Evolutionary conservation across 2,329 filamentous ascomycete genomes (phyloP), one percentile per base, ranked within the genome.

Genomic region (Metarhizium humberi): DNA sequence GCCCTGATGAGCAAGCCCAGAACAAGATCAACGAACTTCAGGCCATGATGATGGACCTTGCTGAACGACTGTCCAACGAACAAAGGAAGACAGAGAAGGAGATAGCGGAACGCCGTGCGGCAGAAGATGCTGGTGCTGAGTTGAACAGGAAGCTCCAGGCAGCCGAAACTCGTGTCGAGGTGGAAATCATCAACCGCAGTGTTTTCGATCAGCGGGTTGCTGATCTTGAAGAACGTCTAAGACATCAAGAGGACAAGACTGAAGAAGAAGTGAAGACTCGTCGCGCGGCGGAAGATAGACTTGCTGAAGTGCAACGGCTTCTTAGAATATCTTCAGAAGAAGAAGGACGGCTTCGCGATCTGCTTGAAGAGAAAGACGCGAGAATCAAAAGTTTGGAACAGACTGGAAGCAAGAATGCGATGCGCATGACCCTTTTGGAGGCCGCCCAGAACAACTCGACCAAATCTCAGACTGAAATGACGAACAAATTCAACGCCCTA

Each of bases 241-340:
- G 79, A 57, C 71, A 79, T 10, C 81, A 86, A 40, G 84, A 90
- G 60, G 76, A 78, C 40, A 78, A 79, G 55, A 79, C 78, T 1
- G 86, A 90, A 59, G 72, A 81, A 53, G 86, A 92, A 62, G 72
- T 86, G 57, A 74, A 78, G 48, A 71, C 73, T 50, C 82, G 87
- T 56, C 80, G 86, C 54, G 77, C 82, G 38, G 85, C 85, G 1
- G 87, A 92, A 66, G 88, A 92, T 64, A 81, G 82, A 57, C 74
- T 90, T 14, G 80, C 85, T 5, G 87, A 92, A 65, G 78, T 85
- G n/a, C 85, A 91, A 68, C 78, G 84, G 54, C 78, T 86, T 25
- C 76, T 90, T 30, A 80, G 82, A 56, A 79, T 84, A 59, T 81
- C 86, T 5, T 81, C 86, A n/a, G 85, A 90, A 64, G 86, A 91